These are phyloP conservation scores for Phyllosticta ampelicida DNA, from an alignment of 2,329 filamentous ascomycete species.

Conservation along the genomic window DNA sequence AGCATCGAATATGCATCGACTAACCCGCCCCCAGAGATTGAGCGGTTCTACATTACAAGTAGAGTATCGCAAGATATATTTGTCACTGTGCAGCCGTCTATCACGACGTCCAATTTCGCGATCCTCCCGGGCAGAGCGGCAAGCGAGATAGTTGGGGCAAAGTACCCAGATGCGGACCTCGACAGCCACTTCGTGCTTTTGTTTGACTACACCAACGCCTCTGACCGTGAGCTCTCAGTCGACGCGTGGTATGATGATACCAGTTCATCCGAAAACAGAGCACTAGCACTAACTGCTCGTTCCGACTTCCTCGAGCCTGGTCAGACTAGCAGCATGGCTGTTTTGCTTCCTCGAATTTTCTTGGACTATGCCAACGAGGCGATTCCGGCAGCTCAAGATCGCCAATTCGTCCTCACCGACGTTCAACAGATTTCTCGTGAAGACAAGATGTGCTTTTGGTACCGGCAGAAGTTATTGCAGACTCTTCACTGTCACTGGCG, in stretches of 20 bases:
- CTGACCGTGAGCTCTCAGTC: constrained; percentile 8
- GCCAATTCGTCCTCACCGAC: constrained; percentile 85
- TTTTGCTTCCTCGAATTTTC: constrained; percentile 66
- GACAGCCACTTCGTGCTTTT: constrained; percentile 1
- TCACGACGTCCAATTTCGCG: constrained; percentile 2
- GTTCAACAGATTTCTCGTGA: constrained; percentile 68
- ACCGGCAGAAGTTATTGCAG: constrained; percentile 68
- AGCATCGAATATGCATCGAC: constrained; percentile 6
- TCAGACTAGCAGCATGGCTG: constrained; percentile 59
- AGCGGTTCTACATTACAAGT: constrained; percentile 6
- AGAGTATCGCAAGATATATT: constrained; percentile 3
- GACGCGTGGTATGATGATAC: constrained; percentile 3
- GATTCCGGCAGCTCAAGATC: constrained; percentile 69
- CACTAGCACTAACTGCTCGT: constrained; percentile 1
- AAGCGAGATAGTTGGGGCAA: not conserved
- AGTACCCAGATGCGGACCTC: not conserved
- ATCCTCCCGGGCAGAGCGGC: constrained; percentile 2
- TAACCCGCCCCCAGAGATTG: constrained; percentile 2
- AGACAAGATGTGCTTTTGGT: constrained; percentile 82
- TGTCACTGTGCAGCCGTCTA: constrained; percentile 3
- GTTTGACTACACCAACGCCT: constrained; percentile 2
- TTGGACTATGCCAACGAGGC: constrained; percentile 65
- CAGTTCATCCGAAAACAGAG: not conserved
- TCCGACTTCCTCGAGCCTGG: constrained; percentile 43
- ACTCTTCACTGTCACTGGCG: constrained; percentile 62